These are phyloP conservation scores for Tolypocladium ovalisporum DNA, from an alignment of 2,329 filamentous ascomycete genomes.

Conservation along the genomic window DNA sequence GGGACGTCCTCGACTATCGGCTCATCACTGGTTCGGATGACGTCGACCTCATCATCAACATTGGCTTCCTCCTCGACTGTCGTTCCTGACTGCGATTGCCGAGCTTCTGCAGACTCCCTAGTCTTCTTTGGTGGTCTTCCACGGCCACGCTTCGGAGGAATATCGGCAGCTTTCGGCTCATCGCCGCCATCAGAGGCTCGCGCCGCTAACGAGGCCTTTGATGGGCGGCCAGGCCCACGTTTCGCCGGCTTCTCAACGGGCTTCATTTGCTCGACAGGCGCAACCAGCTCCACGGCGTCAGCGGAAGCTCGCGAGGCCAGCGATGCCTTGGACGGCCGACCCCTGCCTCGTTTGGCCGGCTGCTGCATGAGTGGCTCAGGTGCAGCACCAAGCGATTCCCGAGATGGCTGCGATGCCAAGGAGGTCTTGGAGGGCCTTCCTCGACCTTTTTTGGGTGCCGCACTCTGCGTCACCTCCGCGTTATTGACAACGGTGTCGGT, in stretches of 20 bases:
- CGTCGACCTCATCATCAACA: slow-evolving; percentile 3
- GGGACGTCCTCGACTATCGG: neutral
- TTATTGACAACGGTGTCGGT: slow-evolving; percentile 31
- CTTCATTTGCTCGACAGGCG: slow-evolving; percentile 3
- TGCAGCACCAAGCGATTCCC: neutral
- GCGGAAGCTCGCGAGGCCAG: slow-evolving; percentile 13
- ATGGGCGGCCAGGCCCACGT: slow-evolving; percentile 18
- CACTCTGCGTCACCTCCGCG: slow-evolving; percentile 10
- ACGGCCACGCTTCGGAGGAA: slow-evolving; percentile 16
- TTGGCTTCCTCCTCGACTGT: slow-evolving; percentile 2
- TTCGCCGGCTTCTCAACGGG: slow-evolving; percentile 11
- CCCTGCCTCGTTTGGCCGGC: slow-evolving; percentile 13
- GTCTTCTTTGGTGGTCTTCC: slow-evolving; percentile 17
- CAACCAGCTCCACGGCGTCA: slow-evolving; percentile 12
- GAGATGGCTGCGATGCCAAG: slow-evolving; percentile 1
- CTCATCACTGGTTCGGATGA: neutral
- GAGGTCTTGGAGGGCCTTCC: slow-evolving; percentile 8
- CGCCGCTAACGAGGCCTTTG: slow-evolving; percentile 17
- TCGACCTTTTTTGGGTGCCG: slow-evolving; percentile 13
- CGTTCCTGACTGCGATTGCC: neutral
- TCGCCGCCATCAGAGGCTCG: slow-evolving; percentile 11
- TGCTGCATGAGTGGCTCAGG: neutral
- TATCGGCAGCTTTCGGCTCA: slow-evolving; percentile 9
- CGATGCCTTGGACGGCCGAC: slow-evolving; percentile 12
- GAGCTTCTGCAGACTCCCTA: neutral